Base-by-base conservation (phyloP, 1,284 basidiomycete species). In the Phellopilus nigrolimitatus region DNA sequence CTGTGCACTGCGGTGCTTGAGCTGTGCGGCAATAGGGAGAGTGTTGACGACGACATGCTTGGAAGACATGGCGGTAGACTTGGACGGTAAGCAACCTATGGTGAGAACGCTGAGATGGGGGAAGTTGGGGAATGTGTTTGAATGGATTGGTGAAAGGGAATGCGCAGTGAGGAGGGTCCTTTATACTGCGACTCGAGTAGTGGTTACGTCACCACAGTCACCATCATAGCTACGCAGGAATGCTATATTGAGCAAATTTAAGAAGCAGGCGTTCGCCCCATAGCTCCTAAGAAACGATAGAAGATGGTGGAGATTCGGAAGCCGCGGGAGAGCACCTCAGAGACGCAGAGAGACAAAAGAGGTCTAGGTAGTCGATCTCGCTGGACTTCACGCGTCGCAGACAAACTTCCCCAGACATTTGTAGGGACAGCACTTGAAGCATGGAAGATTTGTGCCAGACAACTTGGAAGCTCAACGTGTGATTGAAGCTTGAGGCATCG, bases 1-100 rank as follows among this genome's bases (percentile, higher is more conserved):
- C n/a, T n/a, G n/a, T n/a, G n/a, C n/a, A 27, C 71, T 68, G 42
- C 66, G 55, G 43, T 56, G 59, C 46, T 63, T 60, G 58, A 79
- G 54, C 56, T 68, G 68, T 41, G 73, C 68, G 31, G 68, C 60
- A 64, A 82, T 78, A 28, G 71, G 71, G 51, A 78, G 51, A n/a
- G n/a, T n/a, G n/a, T n/a, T n/a, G n/a, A n/a, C n/a, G n/a, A n/a
- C n/a, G n/a, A n/a, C n/a, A n/a, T n/a, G n/a, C n/a, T n/a, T n/a
- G n/a, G n/a, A n/a, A n/a, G n/a, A n/a, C n/a, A n/a, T 39, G 37
- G 25, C 31, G 24, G 46, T 47, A 24, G 40, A 30, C 22, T 37
- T 50, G 31, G 49, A 50, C 31, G 39, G 41, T 44, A 24, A 24
- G 31, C 40, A 50, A 41, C 49, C 49, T 40, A 40, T 51, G 22